Evolutionary conservation across 2,329 filamentous ascomycete genomes (phyloP).

Genomic region (Cladosporium sphaerospermum): DNA sequence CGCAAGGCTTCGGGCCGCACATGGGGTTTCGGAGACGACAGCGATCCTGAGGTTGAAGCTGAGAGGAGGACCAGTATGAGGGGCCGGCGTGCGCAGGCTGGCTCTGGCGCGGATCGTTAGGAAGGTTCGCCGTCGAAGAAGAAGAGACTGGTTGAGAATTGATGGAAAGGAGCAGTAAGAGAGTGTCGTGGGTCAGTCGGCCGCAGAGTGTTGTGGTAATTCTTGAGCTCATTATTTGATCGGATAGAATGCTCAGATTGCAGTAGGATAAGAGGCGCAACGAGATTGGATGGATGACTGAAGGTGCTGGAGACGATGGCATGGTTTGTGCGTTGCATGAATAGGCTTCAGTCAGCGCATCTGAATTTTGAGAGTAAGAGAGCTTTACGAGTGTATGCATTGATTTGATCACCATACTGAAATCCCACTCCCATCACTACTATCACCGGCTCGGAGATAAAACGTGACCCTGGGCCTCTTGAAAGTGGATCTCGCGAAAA

Average conservation of each 20-base stretch:
- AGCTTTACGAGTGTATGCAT: neutral
- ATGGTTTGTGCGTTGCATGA: neutral
- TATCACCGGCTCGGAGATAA: no score
- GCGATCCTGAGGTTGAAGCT: constrained; percentile 33
- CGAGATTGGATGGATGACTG: neutral
- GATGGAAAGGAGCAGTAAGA: neutral
- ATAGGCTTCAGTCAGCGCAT: neutral
- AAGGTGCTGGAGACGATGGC: neutral
- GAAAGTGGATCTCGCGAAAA: no score
- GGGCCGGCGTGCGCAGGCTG: constrained; percentile 19
- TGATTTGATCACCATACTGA: neutral
- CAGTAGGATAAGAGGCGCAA: neutral
- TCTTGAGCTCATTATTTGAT: no score
- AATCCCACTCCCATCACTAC: no score
- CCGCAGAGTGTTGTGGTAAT: no score
- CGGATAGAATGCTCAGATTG: neutral
- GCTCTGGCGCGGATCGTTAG: constrained; percentile 14
- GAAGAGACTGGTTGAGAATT: neutral
- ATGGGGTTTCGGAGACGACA: constrained; percentile 54
- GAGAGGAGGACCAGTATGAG: constrained; percentile 21
- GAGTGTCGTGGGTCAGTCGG: no score
- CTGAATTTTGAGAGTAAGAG: neutral
- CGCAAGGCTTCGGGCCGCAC: constrained; percentile 47
- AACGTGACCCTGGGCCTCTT: no score
- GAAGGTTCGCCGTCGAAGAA: constrained; percentile 10